Evolutionary conservation across 345 rosid genomes (phyloP), one percentile per base, ranked within the genome.

Genomic region (Hibiscus tridactylites): DNA sequence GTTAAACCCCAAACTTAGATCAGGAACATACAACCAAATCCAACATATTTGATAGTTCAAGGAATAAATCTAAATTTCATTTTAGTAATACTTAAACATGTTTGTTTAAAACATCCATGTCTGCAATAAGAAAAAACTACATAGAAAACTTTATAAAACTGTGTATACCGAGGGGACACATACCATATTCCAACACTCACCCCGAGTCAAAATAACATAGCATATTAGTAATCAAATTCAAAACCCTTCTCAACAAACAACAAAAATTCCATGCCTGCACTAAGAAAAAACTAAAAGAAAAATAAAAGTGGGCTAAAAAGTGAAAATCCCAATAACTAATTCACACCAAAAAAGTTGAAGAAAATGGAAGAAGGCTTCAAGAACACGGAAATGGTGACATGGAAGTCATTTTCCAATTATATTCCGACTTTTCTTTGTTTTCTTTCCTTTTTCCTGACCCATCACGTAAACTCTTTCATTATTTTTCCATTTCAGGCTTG

Each of bases 351-450:
- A 71, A 71, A 77, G 79, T 81, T 57, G 59, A 63, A 67, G 19
- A 74, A 75, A 73, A 80, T 58, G 61, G 81, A 81, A 74, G 86
- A 78, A 84, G 79, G 77, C 88, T 88, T 85, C 73, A 80, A 75
- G 82, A 77, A 79, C 88, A 90, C 87, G 91, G 78, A 82, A 83
- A 71, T 84, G 28, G 65, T 77, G 83, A 81, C 80, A 73, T 73
- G 71, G 77, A 82, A 84, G 74, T 80, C 80, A 80, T 72, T 87
- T 80, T 66, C 84, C 76, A 75, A 47, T 73, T 71, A 73, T 74
- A 71, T 74, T 68, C 79, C 64, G 47, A 68, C 74, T 65, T 74
- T 80, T 50, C 56, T 50, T 50, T 50, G 56, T 50, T 50, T 50
- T 13, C 6, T 50, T n/a, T 16, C 19, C 19, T 16, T 50, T 50